Evolutionary conservation across 2,329 filamentous ascomycete genomes (phyloP).

Genomic region (Pseudogymnoascus sp.): DNA sequence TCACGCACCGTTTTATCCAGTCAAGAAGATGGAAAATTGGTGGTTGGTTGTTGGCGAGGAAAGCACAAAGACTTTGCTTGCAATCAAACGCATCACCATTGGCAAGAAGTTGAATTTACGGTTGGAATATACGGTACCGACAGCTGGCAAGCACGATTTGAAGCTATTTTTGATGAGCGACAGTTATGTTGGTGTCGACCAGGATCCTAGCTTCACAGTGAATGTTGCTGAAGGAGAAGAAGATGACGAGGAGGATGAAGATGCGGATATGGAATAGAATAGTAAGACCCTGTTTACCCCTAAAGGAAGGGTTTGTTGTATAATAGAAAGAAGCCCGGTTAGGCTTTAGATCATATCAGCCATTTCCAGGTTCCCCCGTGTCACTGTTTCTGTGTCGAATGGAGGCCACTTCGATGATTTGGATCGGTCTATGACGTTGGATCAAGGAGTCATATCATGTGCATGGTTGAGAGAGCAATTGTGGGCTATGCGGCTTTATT

Average conservation of each 20-base stretch:
- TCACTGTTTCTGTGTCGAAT: neutral
- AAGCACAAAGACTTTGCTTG: constrained; percentile 74
- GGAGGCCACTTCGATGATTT: neutral
- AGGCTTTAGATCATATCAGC: neutral
- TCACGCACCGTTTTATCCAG: constrained; percentile 90
- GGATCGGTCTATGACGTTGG: neutral
- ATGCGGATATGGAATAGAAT: constrained; percentile 40
- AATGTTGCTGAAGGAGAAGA: constrained; percentile 89
- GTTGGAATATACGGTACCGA: constrained; percentile 82
- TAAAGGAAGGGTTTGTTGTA: constrained; percentile 7
- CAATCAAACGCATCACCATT: constrained; percentile 91
- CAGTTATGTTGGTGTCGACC: constrained; percentile 93
- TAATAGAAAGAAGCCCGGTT: constrained; percentile 1
- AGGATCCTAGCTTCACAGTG: constrained; percentile 83
- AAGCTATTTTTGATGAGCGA: constrained; percentile 96
- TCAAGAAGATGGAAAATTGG: constrained; percentile 93
- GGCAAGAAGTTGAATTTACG: constrained; percentile 66
- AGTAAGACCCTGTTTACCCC: constrained; percentile 9
- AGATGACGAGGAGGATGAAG: constrained; percentile 78
- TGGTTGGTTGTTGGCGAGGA: constrained; percentile 96
- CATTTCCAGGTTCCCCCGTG: constrained; percentile 5
- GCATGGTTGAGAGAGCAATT: neutral
- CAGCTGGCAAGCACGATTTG: constrained; percentile 73
- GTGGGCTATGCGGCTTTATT: neutral
- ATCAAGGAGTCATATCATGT: neutral